These are phyloP conservation scores for Raphanus raphanistrum DNA, from an alignment of 345 rosid genomes.

Conservation along the genomic window DNA sequence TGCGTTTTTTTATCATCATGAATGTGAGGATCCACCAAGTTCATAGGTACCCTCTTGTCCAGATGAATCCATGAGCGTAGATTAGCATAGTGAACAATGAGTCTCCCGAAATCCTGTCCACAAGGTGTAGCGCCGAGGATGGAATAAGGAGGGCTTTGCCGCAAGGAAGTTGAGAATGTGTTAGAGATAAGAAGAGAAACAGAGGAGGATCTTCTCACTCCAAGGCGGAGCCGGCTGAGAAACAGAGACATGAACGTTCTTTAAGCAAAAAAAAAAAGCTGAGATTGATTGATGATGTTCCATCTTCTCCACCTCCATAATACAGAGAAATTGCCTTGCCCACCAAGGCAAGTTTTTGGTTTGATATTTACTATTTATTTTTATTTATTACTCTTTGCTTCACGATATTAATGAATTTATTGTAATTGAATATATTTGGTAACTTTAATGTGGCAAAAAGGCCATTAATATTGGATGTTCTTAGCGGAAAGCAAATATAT, in stretches of 20 bases:
- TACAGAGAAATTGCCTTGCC: neutral
- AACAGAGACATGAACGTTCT: neutral
- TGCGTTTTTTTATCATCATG: neutral
- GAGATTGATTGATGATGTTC: neutral
- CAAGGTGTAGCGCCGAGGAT: neutral
- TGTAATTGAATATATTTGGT: neutral
- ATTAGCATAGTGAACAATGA: neutral
- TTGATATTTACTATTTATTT: neutral
- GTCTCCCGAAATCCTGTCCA: neutral
- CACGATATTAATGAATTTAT: neutral
- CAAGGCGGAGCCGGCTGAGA: neutral
- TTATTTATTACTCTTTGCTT: neutral
- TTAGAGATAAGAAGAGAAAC: neutral
- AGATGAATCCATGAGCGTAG: neutral
- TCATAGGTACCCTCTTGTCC: neutral
- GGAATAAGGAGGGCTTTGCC: neutral
- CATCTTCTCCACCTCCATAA: neutral
- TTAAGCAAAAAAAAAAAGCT: neutral
- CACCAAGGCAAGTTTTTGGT: neutral
- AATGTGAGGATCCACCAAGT: neutral
- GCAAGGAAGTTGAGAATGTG: neutral
- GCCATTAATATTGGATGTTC: no score
- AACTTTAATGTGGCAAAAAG: no score
- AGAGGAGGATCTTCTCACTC: neutral
- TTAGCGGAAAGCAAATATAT: no score